Base-by-base conservation (phyloP, 2,329 filamentous ascomycete species). In the Cercospora brassicicola region DNA sequence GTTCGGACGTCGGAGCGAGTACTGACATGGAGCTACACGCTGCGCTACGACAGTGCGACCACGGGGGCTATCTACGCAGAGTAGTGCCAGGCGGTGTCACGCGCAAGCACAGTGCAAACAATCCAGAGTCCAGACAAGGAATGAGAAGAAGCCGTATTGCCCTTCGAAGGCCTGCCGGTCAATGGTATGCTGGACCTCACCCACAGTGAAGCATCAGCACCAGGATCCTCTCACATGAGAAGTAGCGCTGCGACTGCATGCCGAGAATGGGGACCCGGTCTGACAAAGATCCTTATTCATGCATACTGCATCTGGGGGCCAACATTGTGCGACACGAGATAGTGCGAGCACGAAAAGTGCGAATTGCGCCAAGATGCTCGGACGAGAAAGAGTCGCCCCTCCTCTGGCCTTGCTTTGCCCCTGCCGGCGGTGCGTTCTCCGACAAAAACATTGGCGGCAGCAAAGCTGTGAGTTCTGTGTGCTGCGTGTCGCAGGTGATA, bases 231-330 rank as follows among this genome's bases (percentile, higher is more conserved):
- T 53, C 48, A 26, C 48, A 53, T 20, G 20, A n/a, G 8, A 26
- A 53, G 48, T 13, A 23, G 20, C 11, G 15, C 20, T 31, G 23
- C 28, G 18, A n/a, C 13, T 36, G 28, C 45, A 39, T 26, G 61
- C 31, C 53, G 53, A 64, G 11, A 42, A 64, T 64, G 62, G 62
- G 62, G 62, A 64, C 23, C 62, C 62, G 62, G 26, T 42, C 53
- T 42, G 26, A 64, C 31, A 26, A 45, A 28, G n/a, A 57, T n/a
- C n/a, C 26, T 7, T 57, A 9, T 8, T 18, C 55, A 30, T 15
- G 55, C 23, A 36, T 18, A 4, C 18, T 64, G 62, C 18, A 6
- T 31, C 42, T 23, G 31, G 23, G 13, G 2, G 28, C 31, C 45
- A 15, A 33, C 23, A 13, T 26, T 48, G 62, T 64, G 33, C 53